A percentile compares a stretch with the other conserved stretches of the same genome.
Conservation (phyloP, 306 rosid genomes). For the Leucaena leucocephala region DNA sequence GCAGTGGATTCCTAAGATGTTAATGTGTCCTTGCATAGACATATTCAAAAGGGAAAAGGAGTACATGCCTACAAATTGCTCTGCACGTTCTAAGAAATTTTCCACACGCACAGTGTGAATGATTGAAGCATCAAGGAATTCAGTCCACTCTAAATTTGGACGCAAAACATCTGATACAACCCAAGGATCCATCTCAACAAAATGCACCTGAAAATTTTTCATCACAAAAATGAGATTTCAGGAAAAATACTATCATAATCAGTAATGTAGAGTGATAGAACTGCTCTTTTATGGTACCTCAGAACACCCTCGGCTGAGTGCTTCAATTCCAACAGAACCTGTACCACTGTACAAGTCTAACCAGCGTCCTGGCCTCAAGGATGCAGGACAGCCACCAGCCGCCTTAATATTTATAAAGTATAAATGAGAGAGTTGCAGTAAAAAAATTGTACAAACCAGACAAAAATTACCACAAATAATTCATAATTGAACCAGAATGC, state of each 20-base stretch:
- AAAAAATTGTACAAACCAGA: slow-evolving; percentile 17
- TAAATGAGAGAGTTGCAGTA: slow-evolving; percentile 9
- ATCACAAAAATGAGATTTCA: slow-evolving; percentile 21
- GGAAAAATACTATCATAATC: slow-evolving; percentile 7
- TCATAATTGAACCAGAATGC: slow-evolving; percentile 12
- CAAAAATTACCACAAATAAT: slow-evolving; percentile 10
- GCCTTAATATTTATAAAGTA: slow-evolving; percentile 54
- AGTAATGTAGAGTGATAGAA: slow-evolving; percentile 27
- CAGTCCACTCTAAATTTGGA: slow-evolving; percentile 84
- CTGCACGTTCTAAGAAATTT: slow-evolving; percentile 75
- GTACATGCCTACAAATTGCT: slow-evolving; percentile 68
- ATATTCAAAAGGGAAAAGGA: slow-evolving; percentile 21
- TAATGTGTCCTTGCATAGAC: slow-evolving; percentile 14
- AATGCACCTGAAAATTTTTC: slow-evolving; percentile 70
- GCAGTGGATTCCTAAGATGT: not conserved
- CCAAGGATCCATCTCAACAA: slow-evolving; percentile 99
- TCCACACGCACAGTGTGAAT: slow-evolving; percentile 84
- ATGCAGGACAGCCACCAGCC: slow-evolving; percentile 92
- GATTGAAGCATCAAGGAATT: slow-evolving; percentile 79
- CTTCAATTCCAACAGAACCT: slow-evolving; percentile 99
- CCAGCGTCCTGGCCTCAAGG: slow-evolving; percentile 94
- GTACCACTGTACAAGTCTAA: slow-evolving; percentile 98
- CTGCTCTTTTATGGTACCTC: slow-evolving; percentile 56
- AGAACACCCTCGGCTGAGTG: slow-evolving; percentile 90
- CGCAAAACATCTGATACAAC: slow-evolving; percentile 81